Evolutionary conservation across 176 grass and related monocot species (phyloP).

Genomic region (Elaeis guineensis): DNA sequence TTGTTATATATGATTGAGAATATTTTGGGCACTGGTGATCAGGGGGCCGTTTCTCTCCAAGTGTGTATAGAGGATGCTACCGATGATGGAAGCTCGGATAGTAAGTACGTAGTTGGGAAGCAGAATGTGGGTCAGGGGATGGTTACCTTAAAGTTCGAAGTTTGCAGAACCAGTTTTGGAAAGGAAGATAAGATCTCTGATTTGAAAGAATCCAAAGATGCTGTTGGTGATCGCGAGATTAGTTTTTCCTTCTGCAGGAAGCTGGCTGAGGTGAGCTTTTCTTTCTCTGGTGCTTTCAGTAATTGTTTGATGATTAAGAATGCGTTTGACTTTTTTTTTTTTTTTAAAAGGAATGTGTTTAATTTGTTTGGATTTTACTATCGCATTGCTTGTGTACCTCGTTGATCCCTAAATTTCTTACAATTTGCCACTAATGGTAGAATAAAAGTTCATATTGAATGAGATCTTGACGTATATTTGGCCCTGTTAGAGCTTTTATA

Average conservation of each 20-base stretch:
- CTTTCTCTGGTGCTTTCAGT: not conserved
- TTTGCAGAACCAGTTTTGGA: not conserved
- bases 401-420: no score
- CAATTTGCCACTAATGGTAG: no score
- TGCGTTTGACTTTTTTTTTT: not conserved
- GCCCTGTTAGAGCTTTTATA: no score
- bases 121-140: not conserved
- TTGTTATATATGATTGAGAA: not conserved
- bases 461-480: no score
- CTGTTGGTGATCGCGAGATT: not conserved
- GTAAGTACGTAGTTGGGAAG: not conserved
- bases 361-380: no score
- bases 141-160: not conserved
- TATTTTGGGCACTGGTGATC: not conserved
- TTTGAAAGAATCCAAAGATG: not conserved
- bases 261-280: conserved; percentile 4
- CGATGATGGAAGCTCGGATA: not conserved
- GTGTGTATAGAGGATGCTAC: not conserved
- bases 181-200: not conserved
- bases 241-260: not conserved
- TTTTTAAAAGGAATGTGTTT: not conserved
- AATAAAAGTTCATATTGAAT: no score
- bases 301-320: not conserved
- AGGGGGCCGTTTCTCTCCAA: not conserved
- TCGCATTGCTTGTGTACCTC: no score